Percentiles rank a stretch among this genome's conserved stretches.
Conservation (phyloP, 116 monocot genomes). For the Cymodocea nodosa region DNA sequence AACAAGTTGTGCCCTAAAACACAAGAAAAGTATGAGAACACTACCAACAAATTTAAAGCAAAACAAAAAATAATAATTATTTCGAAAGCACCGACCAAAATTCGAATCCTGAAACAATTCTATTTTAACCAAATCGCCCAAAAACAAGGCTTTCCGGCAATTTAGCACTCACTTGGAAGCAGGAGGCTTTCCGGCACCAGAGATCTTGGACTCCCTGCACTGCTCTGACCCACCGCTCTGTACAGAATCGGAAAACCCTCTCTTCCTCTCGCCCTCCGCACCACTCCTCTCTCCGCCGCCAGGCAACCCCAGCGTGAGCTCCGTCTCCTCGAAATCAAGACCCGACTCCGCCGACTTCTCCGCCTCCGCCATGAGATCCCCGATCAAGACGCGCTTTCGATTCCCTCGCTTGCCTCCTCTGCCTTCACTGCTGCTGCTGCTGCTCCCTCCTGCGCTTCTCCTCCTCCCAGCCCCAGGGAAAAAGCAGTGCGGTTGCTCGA, state of each 20-base stretch:
- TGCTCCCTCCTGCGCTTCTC: too few species aligned
- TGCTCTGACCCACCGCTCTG: neutral
- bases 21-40: neutral
- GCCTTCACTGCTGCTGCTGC: too few species aligned
- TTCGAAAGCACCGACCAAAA: neutral
- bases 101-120: neutral
- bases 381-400: neutral
- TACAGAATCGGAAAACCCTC: conserved; percentile 50
- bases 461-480: too few species aligned
- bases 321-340: conserved; percentile 69
- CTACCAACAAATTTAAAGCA: neutral
- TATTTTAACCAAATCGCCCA: neutral
- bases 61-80: neutral
- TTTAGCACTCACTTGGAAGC: conserved; percentile 40
- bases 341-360: conserved; percentile 54
- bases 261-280: conserved; percentile 37
- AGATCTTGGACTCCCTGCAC: conserved; percentile 7
- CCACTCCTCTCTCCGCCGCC: conserved; percentile 12
- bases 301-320: conserved; percentile 58
- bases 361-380: conserved; percentile 5
- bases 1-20: conserved; percentile 13
- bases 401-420: too few species aligned
- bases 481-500: too few species aligned
- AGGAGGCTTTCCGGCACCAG: conserved; percentile 31
- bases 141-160: neutral